Percentiles rank a stretch among this genome's conserved stretches.
These are phyloP conservation scores for Globisporangium cylindrosporum DNA, from an alignment of 352 stramenopile genomes.

Conservation along the genomic window DNA sequence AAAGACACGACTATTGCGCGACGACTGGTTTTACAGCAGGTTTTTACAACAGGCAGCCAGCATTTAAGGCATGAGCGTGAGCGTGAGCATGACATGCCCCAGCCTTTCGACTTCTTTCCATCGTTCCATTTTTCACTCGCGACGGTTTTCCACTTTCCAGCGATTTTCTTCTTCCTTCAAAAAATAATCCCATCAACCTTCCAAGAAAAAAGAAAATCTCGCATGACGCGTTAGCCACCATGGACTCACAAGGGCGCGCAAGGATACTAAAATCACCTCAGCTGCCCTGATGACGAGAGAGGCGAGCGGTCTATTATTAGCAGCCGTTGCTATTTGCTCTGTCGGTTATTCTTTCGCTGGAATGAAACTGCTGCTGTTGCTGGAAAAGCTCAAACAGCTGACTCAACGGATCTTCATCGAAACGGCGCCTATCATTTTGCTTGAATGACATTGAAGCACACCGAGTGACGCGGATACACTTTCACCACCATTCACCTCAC, in stretches of 20 bases:
- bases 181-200: not conserved
- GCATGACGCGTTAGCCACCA: not conserved
- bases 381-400: not conserved
- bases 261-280: not conserved
- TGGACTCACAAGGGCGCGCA: not conserved
- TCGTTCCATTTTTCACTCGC: not conserved
- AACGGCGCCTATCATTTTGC: not conserved
- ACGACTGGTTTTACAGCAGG: not conserved
- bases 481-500: too few species aligned
- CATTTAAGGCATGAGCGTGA: not conserved
- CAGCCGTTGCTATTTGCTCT: not conserved
- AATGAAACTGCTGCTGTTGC: not conserved
- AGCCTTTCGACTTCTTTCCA: not conserved
- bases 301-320: not conserved
- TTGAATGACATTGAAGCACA: conserved; percentile 1
- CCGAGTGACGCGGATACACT: not conserved
- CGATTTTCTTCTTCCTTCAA: not conserved
- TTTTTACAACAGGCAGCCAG: not conserved
- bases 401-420: not conserved
- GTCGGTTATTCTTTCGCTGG: not conserved
- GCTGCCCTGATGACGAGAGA: not conserved
- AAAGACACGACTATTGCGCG: not conserved
- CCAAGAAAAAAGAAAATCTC: not conserved
- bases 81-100: too few species aligned
- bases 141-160: not conserved